Conservation (phyloP, 2,329 filamentous ascomycete genomes). For the Aureobasidium namibiae region DNA sequence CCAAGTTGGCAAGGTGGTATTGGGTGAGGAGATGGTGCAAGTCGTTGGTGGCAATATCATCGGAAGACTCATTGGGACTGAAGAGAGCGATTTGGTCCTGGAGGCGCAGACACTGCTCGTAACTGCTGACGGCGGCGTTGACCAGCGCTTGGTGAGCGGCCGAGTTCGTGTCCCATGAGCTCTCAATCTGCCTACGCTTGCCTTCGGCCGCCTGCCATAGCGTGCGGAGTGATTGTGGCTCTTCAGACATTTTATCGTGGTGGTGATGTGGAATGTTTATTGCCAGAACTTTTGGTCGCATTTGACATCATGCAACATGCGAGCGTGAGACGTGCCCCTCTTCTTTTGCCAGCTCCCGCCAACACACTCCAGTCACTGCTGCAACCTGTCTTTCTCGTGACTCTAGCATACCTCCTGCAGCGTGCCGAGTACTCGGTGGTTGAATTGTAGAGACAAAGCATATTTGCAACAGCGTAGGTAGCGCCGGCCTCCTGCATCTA, state of each 20-base stretch:
- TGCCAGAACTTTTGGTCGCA: neutral
- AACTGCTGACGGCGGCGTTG: slow-evolving; percentile 57
- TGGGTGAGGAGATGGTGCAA: slow-evolving; percentile 76
- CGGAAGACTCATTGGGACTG: slow-evolving; percentile 79
- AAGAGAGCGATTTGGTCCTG: slow-evolving; percentile 70
- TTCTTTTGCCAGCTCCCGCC: too few species aligned
- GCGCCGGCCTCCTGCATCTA: neutral
- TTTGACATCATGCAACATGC: neutral
- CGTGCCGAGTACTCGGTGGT: neutral
- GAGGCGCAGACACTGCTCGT: slow-evolving; percentile 63
- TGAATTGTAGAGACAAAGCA: neutral
- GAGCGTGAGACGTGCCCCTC: too few species aligned
- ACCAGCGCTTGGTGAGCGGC: slow-evolving; percentile 61
- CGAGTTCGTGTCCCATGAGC: slow-evolving; percentile 56
- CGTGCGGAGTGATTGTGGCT: slow-evolving; percentile 46
- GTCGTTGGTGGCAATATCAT: slow-evolving; percentile 79
- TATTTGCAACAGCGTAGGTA: neutral
- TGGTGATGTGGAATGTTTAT: neutral
- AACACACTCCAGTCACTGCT: too few species aligned
- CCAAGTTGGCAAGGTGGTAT: slow-evolving; percentile 71
- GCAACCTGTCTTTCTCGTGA: neutral
- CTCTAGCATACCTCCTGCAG: neutral
- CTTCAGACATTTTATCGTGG: slow-evolving; percentile 29
- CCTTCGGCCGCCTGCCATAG: slow-evolving; percentile 49
- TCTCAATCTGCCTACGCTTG: slow-evolving; percentile 51